Base-by-base conservation (phyloP, 352 stramenopile species). In the Globisporangium lucens region DNA sequence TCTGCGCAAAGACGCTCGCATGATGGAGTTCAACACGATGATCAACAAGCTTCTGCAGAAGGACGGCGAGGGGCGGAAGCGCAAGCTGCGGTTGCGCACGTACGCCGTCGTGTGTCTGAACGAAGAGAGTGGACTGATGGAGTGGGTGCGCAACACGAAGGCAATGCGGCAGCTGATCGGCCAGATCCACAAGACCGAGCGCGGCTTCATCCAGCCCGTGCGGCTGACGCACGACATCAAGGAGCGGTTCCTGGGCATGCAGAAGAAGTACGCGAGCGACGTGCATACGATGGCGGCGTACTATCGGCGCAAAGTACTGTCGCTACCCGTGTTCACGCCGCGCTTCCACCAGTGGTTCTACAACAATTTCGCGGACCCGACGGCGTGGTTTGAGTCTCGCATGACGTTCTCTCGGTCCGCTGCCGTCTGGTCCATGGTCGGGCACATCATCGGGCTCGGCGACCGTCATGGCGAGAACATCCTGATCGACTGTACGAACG, bases 21-120 rank as follows among this genome's bases (percentile, higher is more conserved):
- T 99, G 78, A 99, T 99, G 94, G 98, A 99, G 77, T 98, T 99
- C 62, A 99, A 99, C 71, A 98, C 91, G 63, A 98, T 99, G 70
- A 98, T 99, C 56, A 99, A 99, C 84, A 96, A 98, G 61, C 80
- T 99, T n/a, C 87, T 99, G 63, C 80, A 95, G 46, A 89, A 88
- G 65, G 87, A 98, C 70, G 79, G 78, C 46, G 97, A 96, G 73
- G 91, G 86, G 0, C 83, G 91, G 13, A 93, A 95, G 65, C 88
- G 94, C 10, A 96, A 97, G 64, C 78, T 99, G 5, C 88, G 96
- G 20, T 77, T 99, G 38, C 90, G 97, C 0, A 99, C 98, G 9
- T 99, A 99, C 77, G 95, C 97, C 4, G 98, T 99, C 4, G 97
- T 99, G 15, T 99, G 97, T 77, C 82, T 99, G 59, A 98, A 98